Conservation (phyloP, 225 moss, liverwort and hornwort species). For the Straminergon stramineum region DNA sequence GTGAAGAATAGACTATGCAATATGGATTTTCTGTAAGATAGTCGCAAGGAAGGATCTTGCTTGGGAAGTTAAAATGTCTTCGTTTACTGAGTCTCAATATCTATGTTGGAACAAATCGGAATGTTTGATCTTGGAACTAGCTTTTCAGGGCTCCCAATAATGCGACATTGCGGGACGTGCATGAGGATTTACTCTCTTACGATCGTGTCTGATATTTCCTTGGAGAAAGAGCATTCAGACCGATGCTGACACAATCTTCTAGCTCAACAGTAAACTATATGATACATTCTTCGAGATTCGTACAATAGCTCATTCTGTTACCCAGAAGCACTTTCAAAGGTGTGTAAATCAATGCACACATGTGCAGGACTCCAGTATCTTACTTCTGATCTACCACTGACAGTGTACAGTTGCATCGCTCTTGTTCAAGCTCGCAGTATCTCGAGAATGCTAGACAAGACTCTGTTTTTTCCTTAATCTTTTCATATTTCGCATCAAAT, state of each 20-base stretch:
- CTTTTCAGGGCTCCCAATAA: neutral
- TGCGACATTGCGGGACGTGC: neutral
- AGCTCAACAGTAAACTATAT: neutral
- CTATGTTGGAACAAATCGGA: neutral
- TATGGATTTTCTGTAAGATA: neutral
- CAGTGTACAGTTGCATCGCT: too few species aligned
- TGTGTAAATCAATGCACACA: neutral
- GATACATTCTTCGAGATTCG: neutral
- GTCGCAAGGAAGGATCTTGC: neutral
- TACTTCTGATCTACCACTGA: too few species aligned
- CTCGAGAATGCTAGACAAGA: neutral
- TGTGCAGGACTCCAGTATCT: neutral
- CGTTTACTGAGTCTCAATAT: neutral
- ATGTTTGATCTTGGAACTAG: neutral
- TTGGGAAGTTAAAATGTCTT: neutral
- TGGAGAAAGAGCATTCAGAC: neutral
- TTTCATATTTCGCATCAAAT: too few species aligned
- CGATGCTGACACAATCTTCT: neutral
- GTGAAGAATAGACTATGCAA: neutral
- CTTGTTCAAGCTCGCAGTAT: neutral
- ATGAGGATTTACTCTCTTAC: neutral
- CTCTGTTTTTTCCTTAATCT: neutral
- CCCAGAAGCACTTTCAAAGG: neutral
- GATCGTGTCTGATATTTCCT: neutral
- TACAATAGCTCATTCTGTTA: neutral